Conservation (phyloP, 352 stramenopile species). For the Phytophthora ramorum region DNA sequence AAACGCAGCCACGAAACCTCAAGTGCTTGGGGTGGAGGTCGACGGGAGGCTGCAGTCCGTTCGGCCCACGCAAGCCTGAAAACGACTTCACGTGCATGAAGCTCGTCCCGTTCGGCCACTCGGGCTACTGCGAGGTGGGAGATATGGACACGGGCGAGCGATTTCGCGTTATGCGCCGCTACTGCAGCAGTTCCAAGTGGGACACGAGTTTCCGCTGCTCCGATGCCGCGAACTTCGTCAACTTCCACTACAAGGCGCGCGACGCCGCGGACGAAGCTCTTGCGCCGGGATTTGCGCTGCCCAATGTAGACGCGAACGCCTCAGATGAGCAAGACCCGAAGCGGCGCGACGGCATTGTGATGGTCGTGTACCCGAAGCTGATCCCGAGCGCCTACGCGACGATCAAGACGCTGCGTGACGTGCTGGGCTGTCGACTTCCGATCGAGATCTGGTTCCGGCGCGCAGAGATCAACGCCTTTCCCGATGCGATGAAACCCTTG, state of each 20-base stretch:
- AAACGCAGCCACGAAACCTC: slow-evolving; percentile 28
- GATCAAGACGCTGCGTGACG: slow-evolving; percentile 44
- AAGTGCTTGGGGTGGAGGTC: slow-evolving; percentile 39
- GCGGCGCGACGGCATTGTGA: slow-evolving; percentile 51
- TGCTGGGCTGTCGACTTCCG: slow-evolving; percentile 48
- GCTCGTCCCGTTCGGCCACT: slow-evolving; percentile 35
- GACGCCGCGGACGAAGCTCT: slow-evolving; percentile 23
- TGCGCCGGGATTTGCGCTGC: slow-evolving; percentile 21
- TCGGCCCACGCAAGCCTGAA: slow-evolving; percentile 30
- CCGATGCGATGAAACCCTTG: slow-evolving; percentile 27
- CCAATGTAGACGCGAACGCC: slow-evolving; percentile 22
- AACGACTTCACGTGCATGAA: slow-evolving; percentile 26
- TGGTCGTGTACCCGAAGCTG: slow-evolving; percentile 64
- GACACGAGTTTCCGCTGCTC: slow-evolving; percentile 54
- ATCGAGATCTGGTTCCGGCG: slow-evolving; percentile 63
- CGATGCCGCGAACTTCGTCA: slow-evolving; percentile 54
- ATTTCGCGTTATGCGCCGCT: slow-evolving; percentile 45
- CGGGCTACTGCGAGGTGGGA: slow-evolving; percentile 53
- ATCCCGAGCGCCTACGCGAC: slow-evolving; percentile 51
- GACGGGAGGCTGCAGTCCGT: slow-evolving; percentile 35
- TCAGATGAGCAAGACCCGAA: background rate
- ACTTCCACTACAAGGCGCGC: slow-evolving; percentile 40
- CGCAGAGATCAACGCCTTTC: slow-evolving; percentile 41
- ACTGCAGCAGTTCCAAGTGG: slow-evolving; percentile 43
- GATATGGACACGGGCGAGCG: slow-evolving; percentile 40